Conservation (phyloP, 148 eudicot genomes). For the Selenicereus undatus region DNA sequence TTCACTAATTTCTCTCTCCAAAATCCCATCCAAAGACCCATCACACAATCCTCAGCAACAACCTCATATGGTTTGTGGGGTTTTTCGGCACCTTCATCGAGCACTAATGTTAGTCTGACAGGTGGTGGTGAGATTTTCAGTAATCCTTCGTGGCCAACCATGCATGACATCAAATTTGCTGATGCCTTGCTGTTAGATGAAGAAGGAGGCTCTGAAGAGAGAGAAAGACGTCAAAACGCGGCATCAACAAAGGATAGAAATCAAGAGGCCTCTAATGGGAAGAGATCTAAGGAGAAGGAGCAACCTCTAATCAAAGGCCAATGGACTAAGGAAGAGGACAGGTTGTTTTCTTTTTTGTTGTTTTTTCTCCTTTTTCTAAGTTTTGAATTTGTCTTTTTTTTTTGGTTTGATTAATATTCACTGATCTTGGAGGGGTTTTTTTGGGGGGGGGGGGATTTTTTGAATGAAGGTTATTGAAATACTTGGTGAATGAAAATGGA, state of each 20-base stretch:
- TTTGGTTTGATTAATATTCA: too few relatives aligned
- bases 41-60: not conserved
- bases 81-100: not conserved
- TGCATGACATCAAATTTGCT: slow-evolving; percentile 8
- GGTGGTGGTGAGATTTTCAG: not conserved
- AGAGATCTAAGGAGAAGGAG: slow-evolving; percentile 18
- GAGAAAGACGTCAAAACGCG: not conserved
- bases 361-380: not conserved
- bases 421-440: too few relatives aligned
- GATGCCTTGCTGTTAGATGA: slow-evolving; percentile 17
- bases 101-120: too few relatives aligned
- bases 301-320: slow-evolving; percentile 51
- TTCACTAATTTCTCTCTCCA: not conserved
- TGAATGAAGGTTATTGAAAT: slow-evolving; percentile 38
- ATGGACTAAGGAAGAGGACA: slow-evolving; percentile 78
- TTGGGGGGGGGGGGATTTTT: too few relatives aligned
- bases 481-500: slow-evolving; percentile 50
- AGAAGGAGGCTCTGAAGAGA: not conserved
- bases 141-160: not conserved
- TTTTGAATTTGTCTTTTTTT: not conserved
- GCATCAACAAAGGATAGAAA: not conserved
- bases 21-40: not conserved
- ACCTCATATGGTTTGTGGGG: not conserved
- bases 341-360: slow-evolving; percentile 28
- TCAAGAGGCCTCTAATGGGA: not conserved